phyloP scores from a whole-genome alignment of 257 asterid genomes.

The Plantago elongata region DNA sequence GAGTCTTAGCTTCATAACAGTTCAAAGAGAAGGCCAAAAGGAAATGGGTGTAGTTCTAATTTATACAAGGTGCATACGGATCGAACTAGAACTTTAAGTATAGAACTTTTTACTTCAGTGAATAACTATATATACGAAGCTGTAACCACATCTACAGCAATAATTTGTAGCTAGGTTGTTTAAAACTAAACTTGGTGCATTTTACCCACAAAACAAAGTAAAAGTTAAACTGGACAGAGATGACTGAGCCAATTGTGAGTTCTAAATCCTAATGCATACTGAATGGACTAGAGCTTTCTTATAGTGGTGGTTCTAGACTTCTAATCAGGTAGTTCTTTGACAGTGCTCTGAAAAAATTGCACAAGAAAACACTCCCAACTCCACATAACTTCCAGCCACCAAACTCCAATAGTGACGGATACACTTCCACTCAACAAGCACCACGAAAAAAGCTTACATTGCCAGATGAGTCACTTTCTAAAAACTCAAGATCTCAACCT shows the following conservation, averaged over 20 bases:
- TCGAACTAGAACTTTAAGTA: background rate
- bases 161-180: no score
- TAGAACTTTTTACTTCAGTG: background rate
- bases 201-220: background rate
- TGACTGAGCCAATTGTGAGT: no score
- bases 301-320: background rate
- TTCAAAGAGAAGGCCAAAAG: slow-evolving; percentile 6
- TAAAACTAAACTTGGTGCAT: background rate
- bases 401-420: background rate
- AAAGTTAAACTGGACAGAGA: no score
- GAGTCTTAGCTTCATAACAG: background rate
- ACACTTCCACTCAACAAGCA: background rate
- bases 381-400: no score
- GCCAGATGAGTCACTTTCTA: slow-evolving; percentile 2
- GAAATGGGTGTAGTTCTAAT: background rate
- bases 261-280: no score
- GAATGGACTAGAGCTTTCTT: background rate
- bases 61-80: slow-evolving; percentile 12
- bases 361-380: background rate
- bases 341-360: background rate
- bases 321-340: background rate
- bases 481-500: background rate
- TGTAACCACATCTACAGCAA: no score
- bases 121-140: background rate
- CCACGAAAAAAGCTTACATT: background rate